Percentiles rank a stretch among this genome's conserved stretches.
phyloP scores from a whole-genome alignment of 768 basidiomycete species.

The Lanmaoa rubissima region DNA sequence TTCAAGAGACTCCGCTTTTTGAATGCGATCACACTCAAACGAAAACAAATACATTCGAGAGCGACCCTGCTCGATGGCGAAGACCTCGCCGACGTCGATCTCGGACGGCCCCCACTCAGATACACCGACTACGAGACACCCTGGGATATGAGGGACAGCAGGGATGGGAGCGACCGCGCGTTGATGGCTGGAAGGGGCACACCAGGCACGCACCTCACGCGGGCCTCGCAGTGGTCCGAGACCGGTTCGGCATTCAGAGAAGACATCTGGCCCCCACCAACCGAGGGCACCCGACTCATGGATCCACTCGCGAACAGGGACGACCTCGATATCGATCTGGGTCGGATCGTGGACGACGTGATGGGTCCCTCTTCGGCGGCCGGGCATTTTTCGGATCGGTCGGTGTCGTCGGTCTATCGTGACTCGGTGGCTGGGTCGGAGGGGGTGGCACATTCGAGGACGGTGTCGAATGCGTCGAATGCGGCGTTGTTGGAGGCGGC shows the following conservation, averaged over 20 bases:
- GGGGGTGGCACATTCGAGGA: constrained; percentile 18
- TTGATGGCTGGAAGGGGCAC: neutral
- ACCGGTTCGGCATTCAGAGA: constrained; percentile 48
- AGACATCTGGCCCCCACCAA: constrained; percentile 44
- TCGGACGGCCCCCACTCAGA: constrained; percentile 1
- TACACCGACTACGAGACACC: constrained; percentile 24
- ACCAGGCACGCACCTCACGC: neutral
- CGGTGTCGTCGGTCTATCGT: constrained; percentile 23
- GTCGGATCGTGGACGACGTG: constrained; percentile 46
- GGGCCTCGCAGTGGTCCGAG: constrained; percentile 28
- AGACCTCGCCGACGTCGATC: constrained; percentile 17
- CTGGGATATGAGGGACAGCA: constrained; percentile 13
- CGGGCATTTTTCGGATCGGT: constrained; percentile 22
- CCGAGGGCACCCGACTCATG: constrained; percentile 24
- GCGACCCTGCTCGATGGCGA: constrained; percentile 28
- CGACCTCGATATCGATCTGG: constrained; percentile 35
- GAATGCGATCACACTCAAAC: constrained; percentile 26
- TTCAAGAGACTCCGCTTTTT: constrained; percentile 34
- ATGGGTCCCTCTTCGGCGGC: constrained; percentile 39
- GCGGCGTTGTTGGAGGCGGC: constrained; percentile 23
- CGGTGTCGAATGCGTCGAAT: constrained; percentile 21
- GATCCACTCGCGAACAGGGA: constrained; percentile 12
- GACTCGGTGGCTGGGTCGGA: constrained; percentile 10
- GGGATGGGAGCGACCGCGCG: neutral
- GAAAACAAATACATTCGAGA: constrained; percentile 17